phyloP scores from a whole-genome alignment of 495 filamentous ascomycete species.

The Annulohypoxylon bovei region DNA sequence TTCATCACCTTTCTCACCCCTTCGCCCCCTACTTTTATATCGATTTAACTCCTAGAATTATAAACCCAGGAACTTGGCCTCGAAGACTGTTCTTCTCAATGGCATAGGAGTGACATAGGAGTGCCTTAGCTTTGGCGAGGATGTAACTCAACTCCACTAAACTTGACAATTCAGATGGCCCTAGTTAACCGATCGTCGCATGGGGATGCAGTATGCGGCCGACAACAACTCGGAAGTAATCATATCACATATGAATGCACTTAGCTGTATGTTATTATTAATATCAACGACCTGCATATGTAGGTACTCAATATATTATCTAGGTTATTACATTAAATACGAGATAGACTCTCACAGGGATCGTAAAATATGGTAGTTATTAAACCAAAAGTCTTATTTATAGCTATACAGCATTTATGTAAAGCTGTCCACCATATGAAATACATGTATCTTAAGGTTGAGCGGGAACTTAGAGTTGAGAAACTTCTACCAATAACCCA shows the following conservation, averaged over 20 bases:
- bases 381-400: too few relatives aligned
- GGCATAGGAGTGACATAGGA: background rate
- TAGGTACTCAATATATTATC: background rate
- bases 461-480: background rate
- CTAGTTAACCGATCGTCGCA: conserved; percentile 1
- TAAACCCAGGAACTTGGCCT: background rate
- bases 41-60: too few relatives aligned
- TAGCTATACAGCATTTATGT: background rate
- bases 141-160: conserved; percentile 11
- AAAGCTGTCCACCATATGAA: background rate
- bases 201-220: background rate
- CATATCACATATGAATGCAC: background rate
- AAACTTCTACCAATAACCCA: too few relatives aligned
- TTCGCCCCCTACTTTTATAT: background rate
- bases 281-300: background rate
- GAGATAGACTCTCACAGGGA: background rate
- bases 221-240: background rate
- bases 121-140: background rate
- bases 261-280: background rate
- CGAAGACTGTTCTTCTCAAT: background rate
- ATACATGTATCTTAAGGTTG: background rate
- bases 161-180: background rate
- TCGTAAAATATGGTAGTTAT: background rate
- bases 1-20: background rate
- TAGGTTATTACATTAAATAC: background rate